These are phyloP conservation scores for Cladosporium sp. DNA, from an alignment of 2,329 filamentous ascomycete species.

Conservation along the genomic window DNA sequence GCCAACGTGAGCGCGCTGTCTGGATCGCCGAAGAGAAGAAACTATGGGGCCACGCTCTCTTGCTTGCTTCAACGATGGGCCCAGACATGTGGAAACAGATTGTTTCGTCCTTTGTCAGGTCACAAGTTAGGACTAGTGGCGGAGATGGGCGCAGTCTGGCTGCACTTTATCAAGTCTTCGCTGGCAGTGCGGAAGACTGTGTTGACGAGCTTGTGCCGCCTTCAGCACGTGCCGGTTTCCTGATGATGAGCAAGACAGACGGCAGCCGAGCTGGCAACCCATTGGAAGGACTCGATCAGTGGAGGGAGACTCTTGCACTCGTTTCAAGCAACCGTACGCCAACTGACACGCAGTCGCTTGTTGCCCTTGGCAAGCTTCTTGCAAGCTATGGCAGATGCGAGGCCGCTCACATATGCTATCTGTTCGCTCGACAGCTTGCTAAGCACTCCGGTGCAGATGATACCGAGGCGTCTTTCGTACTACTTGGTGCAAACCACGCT, in stretches of 20 bases:
- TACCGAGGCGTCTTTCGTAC: slow-evolving; percentile 72
- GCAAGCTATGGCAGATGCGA: slow-evolving; percentile 84
- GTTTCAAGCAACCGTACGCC: slow-evolving; percentile 84
- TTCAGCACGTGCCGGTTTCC: slow-evolving; percentile 87
- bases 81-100: slow-evolving; percentile 83
- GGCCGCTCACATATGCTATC: slow-evolving; percentile 89
- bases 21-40: slow-evolving; percentile 93
- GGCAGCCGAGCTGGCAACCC: slow-evolving; percentile 67
- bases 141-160: slow-evolving; percentile 80
- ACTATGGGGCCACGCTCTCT: slow-evolving; percentile 93
- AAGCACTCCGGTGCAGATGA: slow-evolving; percentile 85
- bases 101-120: slow-evolving; percentile 90
- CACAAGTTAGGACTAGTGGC: slow-evolving; percentile 84
- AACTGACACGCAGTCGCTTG: slow-evolving; percentile 75
- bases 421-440: slow-evolving; percentile 74
- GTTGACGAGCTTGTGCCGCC: slow-evolving; percentile 93
- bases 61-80: slow-evolving; percentile 80
- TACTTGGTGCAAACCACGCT: slow-evolving; percentile 84
- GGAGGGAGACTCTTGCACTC: slow-evolving; percentile 85
- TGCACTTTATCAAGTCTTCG: slow-evolving; percentile 89
- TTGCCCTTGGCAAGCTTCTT: slow-evolving; percentile 78
- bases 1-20: slow-evolving; percentile 86
- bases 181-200: slow-evolving; percentile 90
- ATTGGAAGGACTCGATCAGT: slow-evolving; percentile 84
- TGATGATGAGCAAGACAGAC: slow-evolving; percentile 79